These are phyloP conservation scores for Pulveroboletus sp. DNA, from an alignment of 768 basidiomycete species.

Conservation along the genomic window DNA sequence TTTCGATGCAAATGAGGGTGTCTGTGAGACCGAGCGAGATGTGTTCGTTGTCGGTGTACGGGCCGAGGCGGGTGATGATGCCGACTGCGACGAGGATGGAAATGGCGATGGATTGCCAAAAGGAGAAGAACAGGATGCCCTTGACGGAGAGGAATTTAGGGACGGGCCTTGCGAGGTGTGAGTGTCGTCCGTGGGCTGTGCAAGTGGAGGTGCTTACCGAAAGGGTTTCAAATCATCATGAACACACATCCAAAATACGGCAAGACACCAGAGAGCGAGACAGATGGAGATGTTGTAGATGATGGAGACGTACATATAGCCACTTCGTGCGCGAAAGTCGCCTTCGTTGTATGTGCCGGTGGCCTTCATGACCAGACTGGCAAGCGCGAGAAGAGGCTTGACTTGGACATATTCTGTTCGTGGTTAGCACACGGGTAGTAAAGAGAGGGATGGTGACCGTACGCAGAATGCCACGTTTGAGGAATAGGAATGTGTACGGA, in stretches of 20 bases:
- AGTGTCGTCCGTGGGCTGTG: not conserved
- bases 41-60: slow-evolving; percentile 83
- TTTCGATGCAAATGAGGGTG: slow-evolving; percentile 90
- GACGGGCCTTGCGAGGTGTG: slow-evolving; percentile 54
- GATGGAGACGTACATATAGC: slow-evolving; percentile 88
- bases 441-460: slow-evolving; percentile 12
- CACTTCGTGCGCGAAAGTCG: slow-evolving; percentile 75
- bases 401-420: slow-evolving; percentile 90
- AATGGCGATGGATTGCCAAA: slow-evolving; percentile 91
- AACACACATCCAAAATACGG: slow-evolving; percentile 95
- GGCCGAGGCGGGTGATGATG: slow-evolving; percentile 73
- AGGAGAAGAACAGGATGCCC: slow-evolving; percentile 96
- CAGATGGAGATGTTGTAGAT: slow-evolving; percentile 82
- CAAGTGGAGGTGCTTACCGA: slow-evolving; percentile 43
- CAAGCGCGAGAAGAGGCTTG: slow-evolving; percentile 84
- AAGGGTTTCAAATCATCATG: slow-evolving; percentile 86
- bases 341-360: slow-evolving; percentile 88
- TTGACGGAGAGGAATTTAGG: slow-evolving; percentile 99
- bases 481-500: slow-evolving; percentile 87
- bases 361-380: slow-evolving; percentile 83
- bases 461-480: slow-evolving; percentile 97
- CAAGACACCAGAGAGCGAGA: slow-evolving; percentile 82
- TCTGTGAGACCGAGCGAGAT: slow-evolving; percentile 90
- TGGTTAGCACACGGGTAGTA: not conserved
- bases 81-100: slow-evolving; percentile 85